Conservation (phyloP, 202 grass and related monocot genomes). For the Eragrostis tef region DNA sequence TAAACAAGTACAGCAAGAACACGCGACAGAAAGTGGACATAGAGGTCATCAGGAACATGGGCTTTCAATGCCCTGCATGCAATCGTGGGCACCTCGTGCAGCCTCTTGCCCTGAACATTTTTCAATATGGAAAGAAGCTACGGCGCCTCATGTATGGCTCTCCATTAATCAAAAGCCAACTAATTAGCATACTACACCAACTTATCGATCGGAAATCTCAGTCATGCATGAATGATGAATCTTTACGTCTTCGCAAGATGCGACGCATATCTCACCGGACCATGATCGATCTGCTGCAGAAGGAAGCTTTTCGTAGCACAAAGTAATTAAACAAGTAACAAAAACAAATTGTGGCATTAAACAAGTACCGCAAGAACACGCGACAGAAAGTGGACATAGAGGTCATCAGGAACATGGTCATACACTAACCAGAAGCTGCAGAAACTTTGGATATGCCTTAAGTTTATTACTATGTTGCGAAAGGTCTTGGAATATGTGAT, state of each 20-base stretch:
- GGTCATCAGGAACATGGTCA: constrained; percentile 14
- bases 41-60: constrained; percentile 17
- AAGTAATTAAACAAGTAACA: background rate
- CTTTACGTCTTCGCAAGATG: constrained; percentile 25
- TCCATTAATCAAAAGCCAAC: background rate
- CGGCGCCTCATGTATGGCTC: background rate
- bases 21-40: background rate
- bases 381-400: background rate
- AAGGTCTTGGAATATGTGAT: constrained; percentile 29
- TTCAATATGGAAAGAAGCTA: constrained; percentile 26
- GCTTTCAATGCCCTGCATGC: background rate
- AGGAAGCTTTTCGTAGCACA: background rate
- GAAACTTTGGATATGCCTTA: constrained; percentile 2
- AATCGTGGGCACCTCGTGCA: constrained; percentile 50
- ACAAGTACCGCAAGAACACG: background rate
- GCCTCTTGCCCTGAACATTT: background rate
- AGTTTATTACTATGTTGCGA: background rate
- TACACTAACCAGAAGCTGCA: constrained; percentile 15
- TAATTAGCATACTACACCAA: background rate
- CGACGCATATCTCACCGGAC: background rate
- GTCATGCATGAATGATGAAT: background rate
- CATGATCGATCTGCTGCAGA: constrained; percentile 25
- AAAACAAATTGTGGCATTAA: constrained; percentile 14
- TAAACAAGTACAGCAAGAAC: constrained; percentile 5
- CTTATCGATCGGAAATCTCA: no score